Evolutionary conservation across 1,139 yeast species (phyloP), one percentile per base, ranked within the genome.

Genomic region (Spathaspora sp.): DNA sequence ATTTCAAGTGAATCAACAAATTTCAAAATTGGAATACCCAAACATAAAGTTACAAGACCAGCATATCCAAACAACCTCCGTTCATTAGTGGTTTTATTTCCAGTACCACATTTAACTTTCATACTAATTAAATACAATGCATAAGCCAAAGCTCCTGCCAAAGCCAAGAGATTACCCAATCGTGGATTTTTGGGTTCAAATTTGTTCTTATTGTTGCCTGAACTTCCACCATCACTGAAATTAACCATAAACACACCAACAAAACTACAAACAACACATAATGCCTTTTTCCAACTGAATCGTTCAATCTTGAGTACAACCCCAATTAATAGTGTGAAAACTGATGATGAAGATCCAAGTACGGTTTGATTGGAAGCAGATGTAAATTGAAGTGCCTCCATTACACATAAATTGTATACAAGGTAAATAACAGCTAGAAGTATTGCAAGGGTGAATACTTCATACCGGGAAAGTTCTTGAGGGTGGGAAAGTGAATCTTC

Each of bases 281-380:
- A 42, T 0, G 74, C 47, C 51, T 80, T 80, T 43, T 68, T 67
- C n/a, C 63, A 2, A 8, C 79, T 61, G 49, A 79, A 68, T 13
- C 55, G 56, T 49, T 80, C 84, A 17, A 76, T 70, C 20, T 65
- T 65, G 24, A 70, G 56, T 9, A 62, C 37, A 1, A 61, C 65
- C 0, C 83, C 81, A 17, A 78, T 61, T 9, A 78, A 53, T 33
- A 80, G 62, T 0, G 83, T 76, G 56, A 78, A 80, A 3, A 78
- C 68, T 4, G 83, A 75, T 1, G 82, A 72, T 0, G 81, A 71
- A 7, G 82, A 72, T 3, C 81, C 71, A 26, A 80, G 57, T 3
- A 79, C 76, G 0, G 82, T 76, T 55, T 72, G 79, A 52, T 76
- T 78, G 20, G 82, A 75, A 0, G 83, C 82, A 4, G 80, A 70